Percentiles rank a stretch among this genome's conserved stretches.
These are phyloP conservation scores for Leishmania braziliensis DNA, from an alignment of 208 protist species.

Conservation along the genomic window DNA sequence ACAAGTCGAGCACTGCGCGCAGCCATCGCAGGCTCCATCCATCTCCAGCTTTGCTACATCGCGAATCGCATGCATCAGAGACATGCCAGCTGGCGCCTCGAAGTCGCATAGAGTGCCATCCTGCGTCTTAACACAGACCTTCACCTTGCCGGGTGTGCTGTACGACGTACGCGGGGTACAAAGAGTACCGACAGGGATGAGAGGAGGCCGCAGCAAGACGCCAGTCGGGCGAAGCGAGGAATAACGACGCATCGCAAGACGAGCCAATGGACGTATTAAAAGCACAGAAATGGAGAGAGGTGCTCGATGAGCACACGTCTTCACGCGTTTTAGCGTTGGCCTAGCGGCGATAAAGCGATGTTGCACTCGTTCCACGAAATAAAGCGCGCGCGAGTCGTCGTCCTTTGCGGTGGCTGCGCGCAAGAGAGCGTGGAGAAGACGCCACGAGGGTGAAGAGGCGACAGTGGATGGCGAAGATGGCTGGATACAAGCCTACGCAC, in stretches of 20 bases:
- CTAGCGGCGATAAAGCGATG: not conserved
- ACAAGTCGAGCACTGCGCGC: conserved; percentile 95
- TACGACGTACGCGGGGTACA: conserved; percentile 4
- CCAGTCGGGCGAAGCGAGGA: not conserved
- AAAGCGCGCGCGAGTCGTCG: not conserved
- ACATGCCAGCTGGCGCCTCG: conserved; percentile 58
- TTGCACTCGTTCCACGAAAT: not conserved
- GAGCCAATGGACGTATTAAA: not conserved
- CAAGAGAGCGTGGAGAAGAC: not conserved
- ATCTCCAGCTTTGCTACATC: conserved; percentile 92
- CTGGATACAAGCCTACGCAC: not conserved
- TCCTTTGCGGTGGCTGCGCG: not conserved
- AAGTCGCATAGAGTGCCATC: conserved; percentile 40
- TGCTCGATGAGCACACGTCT: not conserved
- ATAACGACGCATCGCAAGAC: not conserved
- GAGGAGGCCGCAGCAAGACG: not conserved
- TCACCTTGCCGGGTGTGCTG: conserved; percentile 52
- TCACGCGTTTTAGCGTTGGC: not conserved
- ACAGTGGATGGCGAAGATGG: not conserved
- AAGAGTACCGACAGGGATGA: not conserved
- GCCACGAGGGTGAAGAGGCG: not conserved
- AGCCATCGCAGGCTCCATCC: conserved; percentile 94
- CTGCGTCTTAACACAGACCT: conserved; percentile 38
- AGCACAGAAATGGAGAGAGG: not conserved
- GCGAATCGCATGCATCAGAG: conserved; percentile 91